Evolutionary conservation across 306 rosid species (phyloP).

Genomic region (Trifolium pratense): DNA sequence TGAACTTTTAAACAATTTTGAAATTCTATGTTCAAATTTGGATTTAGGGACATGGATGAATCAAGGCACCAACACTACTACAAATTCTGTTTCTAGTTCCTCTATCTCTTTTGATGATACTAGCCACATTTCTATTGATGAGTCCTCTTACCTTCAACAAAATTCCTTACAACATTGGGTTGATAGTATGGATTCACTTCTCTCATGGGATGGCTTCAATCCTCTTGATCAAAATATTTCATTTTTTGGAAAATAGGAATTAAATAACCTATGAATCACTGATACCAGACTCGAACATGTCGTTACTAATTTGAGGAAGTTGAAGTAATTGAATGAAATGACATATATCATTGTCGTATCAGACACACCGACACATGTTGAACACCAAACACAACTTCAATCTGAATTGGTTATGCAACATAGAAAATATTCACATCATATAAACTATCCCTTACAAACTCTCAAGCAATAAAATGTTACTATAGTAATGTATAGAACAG

Average conservation of each 20-base stretch:
- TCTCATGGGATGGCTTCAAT: slow-evolving; percentile 66
- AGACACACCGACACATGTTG: not conserved
- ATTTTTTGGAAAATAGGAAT: slow-evolving; percentile 46
- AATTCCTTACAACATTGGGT: slow-evolving; percentile 57
- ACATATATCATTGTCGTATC: not conserved
- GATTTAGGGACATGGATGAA: slow-evolving; percentile 59
- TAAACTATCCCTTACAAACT: slow-evolving; percentile 9
- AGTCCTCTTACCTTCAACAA: slow-evolving; percentile 49
- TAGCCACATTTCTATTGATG: slow-evolving; percentile 56
- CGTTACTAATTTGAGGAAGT: not conserved
- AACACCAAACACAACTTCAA: not conserved
- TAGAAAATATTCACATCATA: not conserved
- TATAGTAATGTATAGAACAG: slow-evolving; percentile 28
- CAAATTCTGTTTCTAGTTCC: slow-evolving; percentile 53
- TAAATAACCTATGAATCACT: not conserved
- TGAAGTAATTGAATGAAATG: not conserved
- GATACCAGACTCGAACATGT: not conserved
- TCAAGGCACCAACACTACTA: slow-evolving; percentile 52
- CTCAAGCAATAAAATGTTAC: slow-evolving; percentile 25
- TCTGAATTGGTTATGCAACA: not conserved
- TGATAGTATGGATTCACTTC: slow-evolving; percentile 57
- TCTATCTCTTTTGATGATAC: slow-evolving; percentile 66
- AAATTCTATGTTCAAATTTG: slow-evolving; percentile 49
- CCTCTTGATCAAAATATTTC: slow-evolving; percentile 56
- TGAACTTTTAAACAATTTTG: slow-evolving; percentile 51